Base-by-base conservation (phyloP, 2,329 filamentous ascomycete species). In the Sclerotinia trifoliorum region DNA sequence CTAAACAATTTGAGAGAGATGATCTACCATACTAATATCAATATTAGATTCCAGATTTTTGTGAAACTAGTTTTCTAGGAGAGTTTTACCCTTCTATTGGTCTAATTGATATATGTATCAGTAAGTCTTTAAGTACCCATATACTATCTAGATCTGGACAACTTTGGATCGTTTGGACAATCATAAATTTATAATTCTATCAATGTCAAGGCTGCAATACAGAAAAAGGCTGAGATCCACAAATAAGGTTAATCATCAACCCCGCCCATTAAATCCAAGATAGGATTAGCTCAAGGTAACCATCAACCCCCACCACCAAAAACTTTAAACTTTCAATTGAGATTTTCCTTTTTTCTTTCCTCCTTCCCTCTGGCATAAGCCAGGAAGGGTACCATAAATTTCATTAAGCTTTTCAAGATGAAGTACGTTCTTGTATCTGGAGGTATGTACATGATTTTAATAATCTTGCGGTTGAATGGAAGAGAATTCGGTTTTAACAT, bases 381-480 rank as follows among this genome's bases (percentile, higher is more conserved):
- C 71, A 74, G 71, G 64, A 71, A 65, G 69, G 74, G 75, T 71
- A 74, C 70, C 73, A 70, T 65, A 70, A 70, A 65, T 70, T 70
- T 71, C 57, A 26, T 39, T 19, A 67, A 52, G 21, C n/a, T 49
- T 62, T 7, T 62, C 75, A 87, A 81, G 77, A 93, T 93, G 90
- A 92, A 92, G 83, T 92, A 92, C 84, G 88, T 93, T 80, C 83
- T 93, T 73, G 90, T 93, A 74, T 91, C 89, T 74, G 90, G 90
- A 84, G 90, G 90, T 90, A 69, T 24, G 69, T 70, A 54, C 61
- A 15, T 54, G 24, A 54, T 5, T 26, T 62, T 21, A n/a, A 13
- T 26, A 5, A 3, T 15, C n/a, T n/a, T 13, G 11, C n/a, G 52
- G 11, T 56, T 10, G 26, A 26, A 44, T 51, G 48, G 44, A 13